Percentiles rank a stretch among this genome's conserved stretches.
phyloP scores from a whole-genome alignment of 2,329 filamentous ascomycete genomes.

The Ceratocystis alfenasii region DNA sequence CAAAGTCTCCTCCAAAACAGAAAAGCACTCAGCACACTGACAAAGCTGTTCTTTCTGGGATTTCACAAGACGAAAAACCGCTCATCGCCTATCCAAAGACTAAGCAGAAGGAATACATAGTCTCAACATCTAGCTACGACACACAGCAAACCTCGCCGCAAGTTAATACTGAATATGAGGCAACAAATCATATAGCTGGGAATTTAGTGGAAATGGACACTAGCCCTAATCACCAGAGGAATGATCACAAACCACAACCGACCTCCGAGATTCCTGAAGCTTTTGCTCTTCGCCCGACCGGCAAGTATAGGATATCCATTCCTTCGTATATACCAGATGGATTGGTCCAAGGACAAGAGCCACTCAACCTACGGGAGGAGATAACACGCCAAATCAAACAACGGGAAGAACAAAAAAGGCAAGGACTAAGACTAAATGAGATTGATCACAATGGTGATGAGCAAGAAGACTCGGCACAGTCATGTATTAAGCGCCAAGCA shows the following conservation, averaged over 20 bases:
- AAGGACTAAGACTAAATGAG: background rate
- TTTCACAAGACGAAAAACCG: background rate
- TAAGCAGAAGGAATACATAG: background rate
- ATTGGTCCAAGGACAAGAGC: background rate
- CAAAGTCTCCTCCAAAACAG: background rate
- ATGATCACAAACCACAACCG: background rate
- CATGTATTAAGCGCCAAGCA: background rate
- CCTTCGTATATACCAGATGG: background rate
- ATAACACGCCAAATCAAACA: slow-evolving; percentile 14
- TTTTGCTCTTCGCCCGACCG: background rate
- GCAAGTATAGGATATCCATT: background rate
- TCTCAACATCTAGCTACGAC: background rate
- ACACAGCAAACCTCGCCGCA: background rate
- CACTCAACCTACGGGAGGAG: background rate
- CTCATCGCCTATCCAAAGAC: background rate
- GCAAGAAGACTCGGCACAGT: background rate
- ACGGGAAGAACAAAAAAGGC: slow-evolving; percentile 12
- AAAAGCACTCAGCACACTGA: background rate
- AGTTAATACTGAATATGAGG: too few relatives aligned
- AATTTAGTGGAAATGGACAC: background rate
- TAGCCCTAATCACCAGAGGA: background rate
- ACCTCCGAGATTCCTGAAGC: background rate
- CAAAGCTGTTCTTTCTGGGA: background rate
- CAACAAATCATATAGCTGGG: too few relatives aligned
- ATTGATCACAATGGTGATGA: background rate